Conservation (phyloP, 805 yeast species). For the Saccharomycopsis oosterbeekiorum region DNA sequence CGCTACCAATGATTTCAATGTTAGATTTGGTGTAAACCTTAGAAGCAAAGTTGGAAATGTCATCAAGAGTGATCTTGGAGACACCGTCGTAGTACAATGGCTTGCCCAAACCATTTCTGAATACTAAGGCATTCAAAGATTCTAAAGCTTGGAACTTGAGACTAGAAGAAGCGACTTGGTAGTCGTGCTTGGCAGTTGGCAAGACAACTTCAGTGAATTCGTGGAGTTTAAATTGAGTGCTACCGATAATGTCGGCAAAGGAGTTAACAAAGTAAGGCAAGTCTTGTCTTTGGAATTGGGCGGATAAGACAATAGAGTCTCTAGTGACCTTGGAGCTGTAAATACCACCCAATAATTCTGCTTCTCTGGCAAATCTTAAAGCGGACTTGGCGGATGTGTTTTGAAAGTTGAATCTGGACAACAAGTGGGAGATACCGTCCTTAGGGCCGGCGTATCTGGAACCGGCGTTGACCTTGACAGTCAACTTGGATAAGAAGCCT, state of each 20-base stretch:
- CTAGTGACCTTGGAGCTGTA: slow-evolving; percentile 64
- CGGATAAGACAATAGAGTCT: slow-evolving; percentile 71
- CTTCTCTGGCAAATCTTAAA: slow-evolving; percentile 86
- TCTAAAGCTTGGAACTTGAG: slow-evolving; percentile 60
- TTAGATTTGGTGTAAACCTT: slow-evolving; percentile 60
- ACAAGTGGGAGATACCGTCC: slow-evolving; percentile 79
- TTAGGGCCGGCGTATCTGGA: slow-evolving; percentile 52
- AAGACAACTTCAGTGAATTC: slow-evolving; percentile 74
- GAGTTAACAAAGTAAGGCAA: slow-evolving; percentile 88
- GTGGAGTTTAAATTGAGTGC: slow-evolving; percentile 69
- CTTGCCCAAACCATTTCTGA: slow-evolving; percentile 82
- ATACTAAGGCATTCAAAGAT: slow-evolving; percentile 68
- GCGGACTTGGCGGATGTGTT: slow-evolving; percentile 79
- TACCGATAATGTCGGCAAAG: slow-evolving; percentile 61
- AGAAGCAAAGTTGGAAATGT: slow-evolving; percentile 56
- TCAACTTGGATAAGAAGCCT: slow-evolving; percentile 61
- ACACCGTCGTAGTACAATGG: slow-evolving; percentile 68
- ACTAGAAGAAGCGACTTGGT: slow-evolving; percentile 38
- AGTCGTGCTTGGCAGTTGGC: slow-evolving; percentile 67
- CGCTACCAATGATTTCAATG: slow-evolving; percentile 61
- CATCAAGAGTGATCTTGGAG: slow-evolving; percentile 47
- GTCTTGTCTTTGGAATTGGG: slow-evolving; percentile 77
- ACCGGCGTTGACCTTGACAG: slow-evolving; percentile 81
- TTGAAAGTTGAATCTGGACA: slow-evolving; percentile 75
- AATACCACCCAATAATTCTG: slow-evolving; percentile 85